Percentiles rank a stretch among this genome's conserved stretches.
These are phyloP conservation scores for Casuarina cunninghamiana DNA, from an alignment of 306 rosid species.

Conservation along the genomic window DNA sequence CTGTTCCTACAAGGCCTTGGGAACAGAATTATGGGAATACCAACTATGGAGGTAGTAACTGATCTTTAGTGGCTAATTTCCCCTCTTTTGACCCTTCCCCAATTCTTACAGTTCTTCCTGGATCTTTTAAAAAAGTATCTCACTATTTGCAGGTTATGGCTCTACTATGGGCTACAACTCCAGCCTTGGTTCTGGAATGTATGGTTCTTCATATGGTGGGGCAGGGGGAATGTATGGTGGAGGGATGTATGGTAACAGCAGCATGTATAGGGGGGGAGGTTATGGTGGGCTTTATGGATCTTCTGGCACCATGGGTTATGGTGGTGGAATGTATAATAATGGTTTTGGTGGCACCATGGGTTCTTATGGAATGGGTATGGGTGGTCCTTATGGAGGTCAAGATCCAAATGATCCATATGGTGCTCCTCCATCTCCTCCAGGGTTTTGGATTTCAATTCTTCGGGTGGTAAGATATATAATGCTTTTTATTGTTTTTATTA, in stretches of 20 bases:
- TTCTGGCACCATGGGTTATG: conserved; percentile 64
- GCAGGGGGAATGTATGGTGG: conserved; percentile 71
- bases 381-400: conserved; percentile 84
- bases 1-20: conserved; percentile 97
- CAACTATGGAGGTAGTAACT: conserved; percentile 56
- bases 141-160: conserved; percentile 56
- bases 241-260: conserved; percentile 79
- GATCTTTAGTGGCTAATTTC: neutral
- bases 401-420: conserved; percentile 95
- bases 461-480: conserved; percentile 70
- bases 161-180: conserved; percentile 66
- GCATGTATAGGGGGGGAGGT: conserved; percentile 72
- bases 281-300: conserved; percentile 81
- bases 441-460: conserved; percentile 84
- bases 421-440: conserved; percentile 89
- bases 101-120: conserved; percentile 14
- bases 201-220: conserved; percentile 31
- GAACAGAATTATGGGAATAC: conserved; percentile 72
- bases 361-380: conserved; percentile 89
- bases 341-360: conserved; percentile 79
- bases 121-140: conserved; percentile 1
- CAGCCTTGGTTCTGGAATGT: conserved; percentile 60
- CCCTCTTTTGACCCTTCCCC: neutral
- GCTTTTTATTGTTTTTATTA: conserved; percentile 8
- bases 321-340: conserved; percentile 86